These are phyloP conservation scores for Wickerhamomyces sydowiorum DNA, from an alignment of 805 yeast species.

Conservation along the genomic window DNA sequence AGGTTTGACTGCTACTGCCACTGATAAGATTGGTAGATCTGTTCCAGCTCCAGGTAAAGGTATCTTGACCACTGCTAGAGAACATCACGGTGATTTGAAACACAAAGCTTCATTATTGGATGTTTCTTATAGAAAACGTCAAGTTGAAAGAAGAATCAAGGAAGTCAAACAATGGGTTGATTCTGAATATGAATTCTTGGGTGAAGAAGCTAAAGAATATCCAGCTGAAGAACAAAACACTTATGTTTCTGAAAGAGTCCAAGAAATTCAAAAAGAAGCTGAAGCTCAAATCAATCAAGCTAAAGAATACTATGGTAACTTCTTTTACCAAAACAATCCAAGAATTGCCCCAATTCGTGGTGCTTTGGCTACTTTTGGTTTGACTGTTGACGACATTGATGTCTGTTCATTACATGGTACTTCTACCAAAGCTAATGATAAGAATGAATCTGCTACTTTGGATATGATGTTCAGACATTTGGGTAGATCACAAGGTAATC, in stretches of 20 bases:
- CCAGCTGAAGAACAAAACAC: constrained; percentile 44
- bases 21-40: constrained; percentile 97
- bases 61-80: constrained; percentile 96
- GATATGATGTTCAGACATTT: constrained; percentile 90
- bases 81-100: constrained; percentile 75
- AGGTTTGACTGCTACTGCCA: constrained; percentile 93
- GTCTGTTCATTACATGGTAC: constrained; percentile 99
- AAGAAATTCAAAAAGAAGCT: constrained; percentile 83
- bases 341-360: constrained; percentile 97
- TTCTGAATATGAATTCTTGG: constrained; percentile 63
- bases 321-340: constrained; percentile 85
- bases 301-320: constrained; percentile 91
- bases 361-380: constrained; percentile 88
- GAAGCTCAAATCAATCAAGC: constrained; percentile 81
- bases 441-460: constrained; percentile 92
- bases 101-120: constrained; percentile 78
- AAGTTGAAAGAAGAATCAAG: constrained; percentile 67
- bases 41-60: constrained; percentile 99
- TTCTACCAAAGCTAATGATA: constrained; percentile 96
- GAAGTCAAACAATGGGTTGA: constrained; percentile 87
- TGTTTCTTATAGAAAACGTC: constrained; percentile 90
- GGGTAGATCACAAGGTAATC: constrained; percentile 97
- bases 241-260: constrained; percentile 77
- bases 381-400: constrained; percentile 90
- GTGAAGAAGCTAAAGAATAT: constrained; percentile 60